Percentiles rank a stretch among this genome's conserved stretches.
phyloP scores from a whole-genome alignment of 306 rosid genomes.

The Macrotyloma uniflorum region DNA sequence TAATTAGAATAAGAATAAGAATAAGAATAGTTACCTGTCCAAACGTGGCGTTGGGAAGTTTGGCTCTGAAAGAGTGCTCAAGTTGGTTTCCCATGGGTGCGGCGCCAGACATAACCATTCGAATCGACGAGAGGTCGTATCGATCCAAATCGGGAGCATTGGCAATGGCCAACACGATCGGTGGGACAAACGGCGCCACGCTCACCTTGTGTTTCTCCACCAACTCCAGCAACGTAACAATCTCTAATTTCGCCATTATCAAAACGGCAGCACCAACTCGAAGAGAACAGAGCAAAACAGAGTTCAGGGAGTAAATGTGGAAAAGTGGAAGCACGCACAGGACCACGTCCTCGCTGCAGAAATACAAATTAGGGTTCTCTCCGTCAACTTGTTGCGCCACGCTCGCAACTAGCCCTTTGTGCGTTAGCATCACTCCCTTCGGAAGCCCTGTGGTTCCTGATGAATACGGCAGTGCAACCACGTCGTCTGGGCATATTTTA shows the following conservation, averaged over 20 bases:
- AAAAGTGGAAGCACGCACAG: conserved; percentile 71
- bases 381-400: conserved; percentile 83
- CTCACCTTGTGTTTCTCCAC: conserved; percentile 54
- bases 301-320: conserved; percentile 67
- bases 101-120: conserved; percentile 66
- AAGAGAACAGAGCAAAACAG: conserved; percentile 62
- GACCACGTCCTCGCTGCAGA: conserved; percentile 55
- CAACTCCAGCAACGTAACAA: conserved; percentile 43
- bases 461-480: conserved; percentile 73
- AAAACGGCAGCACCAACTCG: conserved; percentile 71
- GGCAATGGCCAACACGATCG: conserved; percentile 62
- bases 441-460: conserved; percentile 84
- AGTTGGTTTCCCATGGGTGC: conserved; percentile 84
- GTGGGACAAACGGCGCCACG: conserved; percentile 71
- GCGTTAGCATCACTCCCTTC: conserved; percentile 77
- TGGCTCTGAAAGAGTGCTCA: conserved; percentile 63
- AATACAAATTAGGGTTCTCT: conserved; percentile 63
- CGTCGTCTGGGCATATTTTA: conserved; percentile 65
- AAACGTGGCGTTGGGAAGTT: conserved; percentile 63
- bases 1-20: too few relatives aligned
- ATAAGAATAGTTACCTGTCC: too few relatives aligned
- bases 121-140: conserved; percentile 67
- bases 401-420: conserved; percentile 62
- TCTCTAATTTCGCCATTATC: conserved; percentile 65
- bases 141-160: conserved; percentile 46